Percentiles rank a stretch among this genome's conserved stretches.
phyloP scores from a whole-genome alignment of 176 grass and related monocot genomes.

The Guadua angustifolia region DNA sequence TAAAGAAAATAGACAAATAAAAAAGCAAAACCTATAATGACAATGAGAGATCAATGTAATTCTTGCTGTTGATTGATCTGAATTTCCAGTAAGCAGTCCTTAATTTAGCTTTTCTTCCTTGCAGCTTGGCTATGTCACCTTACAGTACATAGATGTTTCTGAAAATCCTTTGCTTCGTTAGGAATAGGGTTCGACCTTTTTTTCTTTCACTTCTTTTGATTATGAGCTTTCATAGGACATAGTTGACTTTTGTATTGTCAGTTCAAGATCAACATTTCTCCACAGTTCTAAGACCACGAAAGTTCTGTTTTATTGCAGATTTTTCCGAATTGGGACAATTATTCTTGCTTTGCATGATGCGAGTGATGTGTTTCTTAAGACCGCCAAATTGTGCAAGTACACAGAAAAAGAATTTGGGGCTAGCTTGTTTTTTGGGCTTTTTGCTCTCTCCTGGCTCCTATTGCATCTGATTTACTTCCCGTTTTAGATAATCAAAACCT shows the following conservation, averaged over 20 bases:
- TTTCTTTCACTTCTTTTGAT: slow-evolving; percentile 15
- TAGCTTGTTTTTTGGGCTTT: slow-evolving; percentile 90
- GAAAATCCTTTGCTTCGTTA: slow-evolving; percentile 33
- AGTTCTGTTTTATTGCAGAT: slow-evolving; percentile 55
- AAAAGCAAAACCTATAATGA: not conserved
- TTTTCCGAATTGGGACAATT: slow-evolving; percentile 87
- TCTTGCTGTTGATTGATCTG: slow-evolving; percentile 9
- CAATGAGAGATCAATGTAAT: not conserved
- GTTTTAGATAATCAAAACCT: slow-evolving; percentile 97
- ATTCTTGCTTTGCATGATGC: slow-evolving; percentile 96
- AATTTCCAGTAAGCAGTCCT: slow-evolving; percentile 22
- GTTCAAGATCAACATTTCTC: slow-evolving; percentile 12
- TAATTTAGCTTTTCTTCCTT: slow-evolving; percentile 13
- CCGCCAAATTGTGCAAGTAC: slow-evolving; percentile 97
- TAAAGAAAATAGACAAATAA: not conserved
- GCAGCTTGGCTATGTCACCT: slow-evolving; percentile 23
- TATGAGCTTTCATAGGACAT: slow-evolving; percentile 18
- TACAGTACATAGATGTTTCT: not conserved
- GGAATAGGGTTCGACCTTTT: not conserved
- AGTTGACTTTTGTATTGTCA: not conserved
- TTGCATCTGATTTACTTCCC: slow-evolving; percentile 94
- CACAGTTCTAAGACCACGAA: slow-evolving; percentile 19
- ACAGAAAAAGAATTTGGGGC: slow-evolving; percentile 85
- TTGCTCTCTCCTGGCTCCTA: slow-evolving; percentile 87
- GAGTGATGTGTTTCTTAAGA: slow-evolving; percentile 91